Conservation (phyloP, 2,329 filamentous ascomycete species). For the Alternaria burnsii region DNA sequence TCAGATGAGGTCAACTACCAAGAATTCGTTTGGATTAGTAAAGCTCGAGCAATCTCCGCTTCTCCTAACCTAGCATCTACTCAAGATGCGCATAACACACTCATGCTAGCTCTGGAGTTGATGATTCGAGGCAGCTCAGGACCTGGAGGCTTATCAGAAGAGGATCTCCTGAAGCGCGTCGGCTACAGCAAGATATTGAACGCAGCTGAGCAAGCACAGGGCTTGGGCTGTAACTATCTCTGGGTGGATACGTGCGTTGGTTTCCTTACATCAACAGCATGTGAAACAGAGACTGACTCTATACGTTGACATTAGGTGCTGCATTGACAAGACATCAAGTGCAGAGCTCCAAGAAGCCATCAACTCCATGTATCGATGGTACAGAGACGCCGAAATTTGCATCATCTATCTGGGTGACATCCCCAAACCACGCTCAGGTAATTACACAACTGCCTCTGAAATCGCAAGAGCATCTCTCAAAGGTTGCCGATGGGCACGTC, state of each 20-base stretch:
- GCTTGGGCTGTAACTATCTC: slow-evolving; percentile 24
- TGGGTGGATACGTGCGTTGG: slow-evolving; percentile 34
- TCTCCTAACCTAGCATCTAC: slow-evolving; percentile 4
- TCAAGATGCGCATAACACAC: slow-evolving; percentile 18
- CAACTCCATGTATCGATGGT: slow-evolving; percentile 41
- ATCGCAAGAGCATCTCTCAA: slow-evolving; percentile 26
- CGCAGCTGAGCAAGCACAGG: slow-evolving; percentile 22
- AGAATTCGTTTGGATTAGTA: slow-evolving; percentile 29
- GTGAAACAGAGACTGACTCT: background rate
- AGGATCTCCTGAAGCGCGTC: slow-evolving; percentile 23
- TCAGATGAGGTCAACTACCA: slow-evolving; percentile 27
- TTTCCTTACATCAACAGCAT: background rate
- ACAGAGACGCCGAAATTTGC: slow-evolving; percentile 30
- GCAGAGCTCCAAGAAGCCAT: slow-evolving; percentile 37
- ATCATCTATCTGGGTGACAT: slow-evolving; percentile 33
- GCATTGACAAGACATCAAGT: slow-evolving; percentile 35
- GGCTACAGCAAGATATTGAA: slow-evolving; percentile 32
- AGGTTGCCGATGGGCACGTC: slow-evolving; percentile 33
- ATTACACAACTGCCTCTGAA: slow-evolving; percentile 22
- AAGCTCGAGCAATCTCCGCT: slow-evolving; percentile 18
- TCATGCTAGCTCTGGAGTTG: slow-evolving; percentile 33
- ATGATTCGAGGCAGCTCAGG: slow-evolving; percentile 24
- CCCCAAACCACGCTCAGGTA: slow-evolving; percentile 5
- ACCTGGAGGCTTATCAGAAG: slow-evolving; percentile 18
- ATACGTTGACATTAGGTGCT: slow-evolving; percentile 15